Evolutionary conservation across 2,329 filamentous ascomycete genomes (phyloP).

Genomic region (Calonectria naviculata): DNA sequence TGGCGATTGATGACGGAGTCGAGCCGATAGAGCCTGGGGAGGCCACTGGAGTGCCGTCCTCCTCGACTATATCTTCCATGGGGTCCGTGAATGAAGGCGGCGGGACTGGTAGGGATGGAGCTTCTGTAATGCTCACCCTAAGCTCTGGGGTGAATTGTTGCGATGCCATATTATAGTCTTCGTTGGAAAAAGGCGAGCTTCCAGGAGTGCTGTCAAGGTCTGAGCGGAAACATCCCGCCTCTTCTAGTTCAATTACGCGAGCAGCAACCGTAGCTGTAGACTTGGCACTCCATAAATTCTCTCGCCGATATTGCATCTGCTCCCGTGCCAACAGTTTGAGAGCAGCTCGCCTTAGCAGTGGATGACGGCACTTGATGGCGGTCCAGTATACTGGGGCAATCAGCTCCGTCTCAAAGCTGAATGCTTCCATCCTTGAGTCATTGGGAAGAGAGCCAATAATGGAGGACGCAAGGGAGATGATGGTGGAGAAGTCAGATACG

Average conservation of each 20-base stretch:
- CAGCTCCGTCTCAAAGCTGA: slow-evolving; percentile 56
- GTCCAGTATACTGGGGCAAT: slow-evolving; percentile 56
- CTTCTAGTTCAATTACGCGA: slow-evolving; percentile 51
- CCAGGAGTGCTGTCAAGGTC: background rate
- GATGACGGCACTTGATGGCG: slow-evolving; percentile 54
- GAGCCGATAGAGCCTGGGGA: slow-evolving; percentile 20
- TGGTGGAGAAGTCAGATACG: slow-evolving; percentile 47
- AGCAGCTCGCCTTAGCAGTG: slow-evolving; percentile 50
- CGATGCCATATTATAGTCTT: background rate
- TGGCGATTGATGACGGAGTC: slow-evolving; percentile 21
- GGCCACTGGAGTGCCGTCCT: background rate
- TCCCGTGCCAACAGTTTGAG: slow-evolving; percentile 48
- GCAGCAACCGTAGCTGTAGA: slow-evolving; percentile 46
- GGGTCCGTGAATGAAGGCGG: slow-evolving; percentile 30
- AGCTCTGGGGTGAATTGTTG: slow-evolving; percentile 7
- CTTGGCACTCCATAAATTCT: slow-evolving; percentile 53
- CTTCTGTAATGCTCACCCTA: slow-evolving; percentile 20
- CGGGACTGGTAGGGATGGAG: slow-evolving; percentile 20
- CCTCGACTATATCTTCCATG: slow-evolving; percentile 6
- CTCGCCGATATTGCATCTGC: slow-evolving; percentile 45
- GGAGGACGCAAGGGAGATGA: slow-evolving; percentile 48
- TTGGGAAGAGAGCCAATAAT: slow-evolving; percentile 35
- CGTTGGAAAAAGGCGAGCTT: background rate
- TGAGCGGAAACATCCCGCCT: slow-evolving; percentile 26
- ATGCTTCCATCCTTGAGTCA: slow-evolving; percentile 36